Percentiles rank a stretch among this genome's conserved stretches.
Evolutionary conservation across 169 alveolate genomes (phyloP).

Genomic region (Plasmodium gonderi): DNA sequence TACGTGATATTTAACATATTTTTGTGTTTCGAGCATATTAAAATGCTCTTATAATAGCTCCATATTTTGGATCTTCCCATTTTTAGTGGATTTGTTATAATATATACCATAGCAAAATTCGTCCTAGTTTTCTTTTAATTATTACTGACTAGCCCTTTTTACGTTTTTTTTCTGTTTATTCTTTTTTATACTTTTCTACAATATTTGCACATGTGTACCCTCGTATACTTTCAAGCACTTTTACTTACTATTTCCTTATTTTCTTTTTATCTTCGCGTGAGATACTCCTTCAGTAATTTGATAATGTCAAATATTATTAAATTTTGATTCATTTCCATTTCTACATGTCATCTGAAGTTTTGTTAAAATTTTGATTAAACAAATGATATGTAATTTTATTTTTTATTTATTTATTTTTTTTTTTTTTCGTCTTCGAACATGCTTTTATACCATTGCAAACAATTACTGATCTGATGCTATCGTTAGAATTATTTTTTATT

Average conservation of each 20-base stretch:
- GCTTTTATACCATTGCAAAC: neutral
- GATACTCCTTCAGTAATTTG: neutral
- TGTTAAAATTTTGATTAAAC: neutral
- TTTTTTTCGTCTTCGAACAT: too few species aligned
- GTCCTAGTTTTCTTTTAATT: too few species aligned
- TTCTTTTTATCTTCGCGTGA: constrained; percentile 7
- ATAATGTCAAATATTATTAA: constrained; percentile 9
- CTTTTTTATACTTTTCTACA: neutral
- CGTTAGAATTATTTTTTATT: neutral
- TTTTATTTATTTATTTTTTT: neutral
- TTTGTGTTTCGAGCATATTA: neutral
- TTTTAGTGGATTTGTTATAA: too few species aligned
- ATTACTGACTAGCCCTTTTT: too few species aligned
- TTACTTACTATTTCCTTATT: neutral
- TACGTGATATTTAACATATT: neutral
- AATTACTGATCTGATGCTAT: neutral
- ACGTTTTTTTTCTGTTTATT: too few species aligned
- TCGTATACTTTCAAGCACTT: neutral
- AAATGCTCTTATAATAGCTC: neutral
- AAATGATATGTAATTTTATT: neutral
- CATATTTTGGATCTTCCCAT: neutral
- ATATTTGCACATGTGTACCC: too few species aligned
- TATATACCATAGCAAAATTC: too few species aligned
- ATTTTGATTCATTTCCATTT: neutral
- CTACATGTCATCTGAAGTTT: neutral